Evolutionary conservation across 495 filamentous ascomycete species (phyloP).

Genomic region (Xylaria intraflava): DNA sequence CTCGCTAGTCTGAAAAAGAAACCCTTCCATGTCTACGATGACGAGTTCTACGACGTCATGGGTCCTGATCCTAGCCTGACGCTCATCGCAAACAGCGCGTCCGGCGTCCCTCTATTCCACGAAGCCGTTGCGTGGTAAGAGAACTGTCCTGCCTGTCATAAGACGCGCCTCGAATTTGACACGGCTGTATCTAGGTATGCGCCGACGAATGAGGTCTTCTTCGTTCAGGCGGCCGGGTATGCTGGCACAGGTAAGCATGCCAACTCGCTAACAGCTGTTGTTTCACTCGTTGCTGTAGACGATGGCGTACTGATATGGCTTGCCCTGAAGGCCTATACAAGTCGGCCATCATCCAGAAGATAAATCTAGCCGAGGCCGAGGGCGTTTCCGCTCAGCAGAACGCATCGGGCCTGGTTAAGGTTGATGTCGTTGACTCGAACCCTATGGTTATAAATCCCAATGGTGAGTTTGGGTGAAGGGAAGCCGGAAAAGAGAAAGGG

Average conservation of each 20-base stretch:
- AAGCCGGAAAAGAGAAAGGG: too few species aligned
- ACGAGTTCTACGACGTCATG: constrained; percentile 38
- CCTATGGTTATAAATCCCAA: constrained; percentile 45
- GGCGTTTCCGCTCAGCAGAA: constrained; percentile 34
- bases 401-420: constrained; percentile 35
- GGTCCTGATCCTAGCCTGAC: constrained; percentile 39
- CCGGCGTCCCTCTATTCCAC: constrained; percentile 40
- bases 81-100: constrained; percentile 32
- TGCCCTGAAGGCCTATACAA: constrained; percentile 32
- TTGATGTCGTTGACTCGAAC: constrained; percentile 29
- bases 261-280: background rate
- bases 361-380: constrained; percentile 36
- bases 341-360: constrained; percentile 46
- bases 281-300: background rate
- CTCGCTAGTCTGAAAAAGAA: constrained; percentile 24
- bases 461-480: constrained; percentile 36
- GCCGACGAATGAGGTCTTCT: constrained; percentile 46
- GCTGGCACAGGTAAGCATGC: constrained; percentile 34
- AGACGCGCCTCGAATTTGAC: background rate
- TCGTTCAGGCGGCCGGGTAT: constrained; percentile 49
- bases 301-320: background rate
- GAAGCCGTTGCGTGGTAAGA: constrained; percentile 47
- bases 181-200: constrained; percentile 12
- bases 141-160: background rate
- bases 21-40: constrained; percentile 43